Percentiles rank a stretch among this genome's conserved stretches.
Evolutionary conservation across 768 basidiomycete species (phyloP).

Genomic region (Lentinula detonsa): DNA sequence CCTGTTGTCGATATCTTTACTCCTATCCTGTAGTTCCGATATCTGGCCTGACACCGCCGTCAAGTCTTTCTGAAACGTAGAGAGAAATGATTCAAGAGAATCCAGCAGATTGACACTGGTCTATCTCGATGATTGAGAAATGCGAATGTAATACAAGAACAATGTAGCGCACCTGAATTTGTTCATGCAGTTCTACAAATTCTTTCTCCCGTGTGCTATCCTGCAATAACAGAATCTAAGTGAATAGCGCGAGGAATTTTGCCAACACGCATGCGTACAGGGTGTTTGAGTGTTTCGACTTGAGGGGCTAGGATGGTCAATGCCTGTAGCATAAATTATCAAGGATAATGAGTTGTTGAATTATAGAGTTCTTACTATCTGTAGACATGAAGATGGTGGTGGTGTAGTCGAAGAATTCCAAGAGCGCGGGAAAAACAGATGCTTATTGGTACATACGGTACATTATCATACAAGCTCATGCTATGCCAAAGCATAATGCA

Average conservation of each 20-base stretch:
- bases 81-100: slow-evolving; percentile 86
- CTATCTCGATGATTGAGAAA: slow-evolving; percentile 30
- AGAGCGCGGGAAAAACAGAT: background rate
- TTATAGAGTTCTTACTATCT: background rate
- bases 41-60: slow-evolving; percentile 95
- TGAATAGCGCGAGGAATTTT: background rate
- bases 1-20: slow-evolving; percentile 84
- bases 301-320: background rate
- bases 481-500: slow-evolving; percentile 25
- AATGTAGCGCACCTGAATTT: slow-evolving; percentile 61
- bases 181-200: slow-evolving; percentile 85
- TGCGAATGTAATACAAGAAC: background rate
- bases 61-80: slow-evolving; percentile 92
- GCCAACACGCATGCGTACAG: background rate
- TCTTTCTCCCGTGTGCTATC: slow-evolving; percentile 40
- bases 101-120: slow-evolving; percentile 82
- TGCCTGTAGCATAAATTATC: background rate
- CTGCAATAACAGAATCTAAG: background rate
- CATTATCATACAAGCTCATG: background rate
- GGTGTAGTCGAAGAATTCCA: background rate
- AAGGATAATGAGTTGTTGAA: too few relatives aligned
- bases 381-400: background rate
- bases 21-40: slow-evolving; percentile 85
- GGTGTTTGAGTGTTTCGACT: background rate
- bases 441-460: background rate